A percentile compares a stretch with the other conserved stretches of the same genome.
Evolutionary conservation across 441 rosid species (phyloP).

Genomic region (Aleurites moluccanus): DNA sequence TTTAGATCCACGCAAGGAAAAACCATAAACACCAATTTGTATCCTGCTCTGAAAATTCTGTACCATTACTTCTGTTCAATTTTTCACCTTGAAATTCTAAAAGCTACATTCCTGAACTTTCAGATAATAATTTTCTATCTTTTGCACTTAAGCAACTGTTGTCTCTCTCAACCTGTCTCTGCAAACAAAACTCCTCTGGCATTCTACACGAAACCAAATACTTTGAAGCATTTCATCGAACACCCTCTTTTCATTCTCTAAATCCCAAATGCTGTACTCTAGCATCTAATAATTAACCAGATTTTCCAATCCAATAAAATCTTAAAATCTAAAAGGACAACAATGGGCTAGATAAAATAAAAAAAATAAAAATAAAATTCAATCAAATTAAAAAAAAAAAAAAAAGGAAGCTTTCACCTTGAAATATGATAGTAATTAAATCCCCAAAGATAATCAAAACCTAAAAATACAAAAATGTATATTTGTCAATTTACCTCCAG

Average conservation of each 20-base stretch:
- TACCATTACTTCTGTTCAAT: not conserved
- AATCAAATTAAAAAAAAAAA: not conserved
- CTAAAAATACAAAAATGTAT: not conserved
- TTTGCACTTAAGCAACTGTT: too few relatives aligned
- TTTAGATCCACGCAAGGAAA: not conserved
- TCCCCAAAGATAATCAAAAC: not conserved
- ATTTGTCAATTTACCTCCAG: slow-evolving; percentile 54
- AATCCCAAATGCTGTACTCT: not conserved
- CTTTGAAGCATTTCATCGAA: slow-evolving; percentile 1
- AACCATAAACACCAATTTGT: not conserved
- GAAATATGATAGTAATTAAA: not conserved
- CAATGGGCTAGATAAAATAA: not conserved
- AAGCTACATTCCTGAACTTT: not conserved
- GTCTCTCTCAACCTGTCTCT: too few relatives aligned
- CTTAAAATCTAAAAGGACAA: not conserved
- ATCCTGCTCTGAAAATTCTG: not conserved
- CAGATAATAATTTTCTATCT: too few relatives aligned
- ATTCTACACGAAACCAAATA: too few relatives aligned
- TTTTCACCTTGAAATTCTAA: not conserved
- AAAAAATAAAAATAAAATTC: not conserved
- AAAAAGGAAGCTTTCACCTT: not conserved
- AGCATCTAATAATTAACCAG: not conserved
- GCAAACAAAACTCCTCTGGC: too few relatives aligned
- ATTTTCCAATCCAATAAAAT: too few relatives aligned
- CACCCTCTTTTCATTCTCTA: not conserved